Conservation (phyloP, 2,329 filamentous ascomycete genomes). For the Peltaster fructicola region DNA sequence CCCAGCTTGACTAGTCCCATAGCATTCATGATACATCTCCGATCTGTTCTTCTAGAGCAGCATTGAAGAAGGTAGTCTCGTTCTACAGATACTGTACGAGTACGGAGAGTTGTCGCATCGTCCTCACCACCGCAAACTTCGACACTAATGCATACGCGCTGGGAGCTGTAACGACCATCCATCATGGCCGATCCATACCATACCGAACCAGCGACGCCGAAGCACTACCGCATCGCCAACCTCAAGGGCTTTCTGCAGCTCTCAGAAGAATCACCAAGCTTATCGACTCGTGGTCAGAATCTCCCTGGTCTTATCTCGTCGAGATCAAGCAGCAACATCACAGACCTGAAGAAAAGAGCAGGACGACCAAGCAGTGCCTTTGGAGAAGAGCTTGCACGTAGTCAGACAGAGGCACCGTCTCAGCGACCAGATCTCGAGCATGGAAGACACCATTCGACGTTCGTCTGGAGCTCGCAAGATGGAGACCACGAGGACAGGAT, state of each 20-base stretch:
- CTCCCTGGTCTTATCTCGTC: conserved; percentile 18
- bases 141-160: too few species aligned
- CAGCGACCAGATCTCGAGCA: conserved; percentile 7
- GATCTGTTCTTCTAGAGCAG: too few species aligned
- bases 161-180: too few species aligned
- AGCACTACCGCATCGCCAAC: conserved; percentile 10
- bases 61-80: too few species aligned
- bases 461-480: conserved; percentile 14
- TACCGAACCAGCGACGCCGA: too few species aligned
- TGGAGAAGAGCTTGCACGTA: conserved; percentile 1
- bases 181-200: too few species aligned
- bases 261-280: conserved; percentile 18
- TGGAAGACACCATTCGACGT: conserved; percentile 3
- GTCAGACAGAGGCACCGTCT: conserved; percentile 7
- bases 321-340: conserved; percentile 1
- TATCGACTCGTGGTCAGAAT: conserved; percentile 28
- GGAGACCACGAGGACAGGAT: conserved; percentile 22
- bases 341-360: background rate
- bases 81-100: too few species aligned
- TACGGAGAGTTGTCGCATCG: too few species aligned
- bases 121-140: too few species aligned
- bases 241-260: conserved; percentile 24
- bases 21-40: too few species aligned
- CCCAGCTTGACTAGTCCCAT: too few species aligned
- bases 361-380: background rate